A percentile compares a stretch with the other conserved stretches of the same genome.
These are phyloP conservation scores for Saccharomyces hybrid DNA, from an alignment of 1,139 yeast genomes.

Conservation along the genomic window DNA sequence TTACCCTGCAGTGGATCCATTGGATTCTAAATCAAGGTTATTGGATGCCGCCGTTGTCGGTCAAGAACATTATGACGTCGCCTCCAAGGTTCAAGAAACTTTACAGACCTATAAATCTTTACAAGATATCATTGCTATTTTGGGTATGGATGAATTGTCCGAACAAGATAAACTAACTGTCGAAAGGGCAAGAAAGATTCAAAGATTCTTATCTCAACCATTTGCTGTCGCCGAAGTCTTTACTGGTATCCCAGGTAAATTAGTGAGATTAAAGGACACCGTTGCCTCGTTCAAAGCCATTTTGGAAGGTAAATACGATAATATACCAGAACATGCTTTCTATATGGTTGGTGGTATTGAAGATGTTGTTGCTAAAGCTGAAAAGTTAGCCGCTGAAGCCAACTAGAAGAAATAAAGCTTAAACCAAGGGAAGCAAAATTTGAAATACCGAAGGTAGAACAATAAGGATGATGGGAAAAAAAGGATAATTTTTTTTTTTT, in stretches of 20 bases:
- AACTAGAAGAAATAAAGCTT: slow-evolving; percentile 37
- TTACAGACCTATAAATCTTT: slow-evolving; percentile 99
- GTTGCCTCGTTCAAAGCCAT: slow-evolving; percentile 92
- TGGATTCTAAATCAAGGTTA: slow-evolving; percentile 98
- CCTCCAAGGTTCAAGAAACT: slow-evolving; percentile 93
- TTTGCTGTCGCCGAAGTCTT: slow-evolving; percentile 99
- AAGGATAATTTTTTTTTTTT: too few species aligned
- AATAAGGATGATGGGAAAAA: not conserved
- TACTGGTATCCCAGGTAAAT: slow-evolving; percentile 98
- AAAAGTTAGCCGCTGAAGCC: slow-evolving; percentile 93
- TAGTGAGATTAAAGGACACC: slow-evolving; percentile 95
- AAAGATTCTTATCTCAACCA: slow-evolving; percentile 99
- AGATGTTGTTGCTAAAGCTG: slow-evolving; percentile 97
- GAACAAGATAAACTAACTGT: slow-evolving; percentile 98
- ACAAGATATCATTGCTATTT: slow-evolving; percentile 99
- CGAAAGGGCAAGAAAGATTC: slow-evolving; percentile 99
- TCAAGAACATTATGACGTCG: slow-evolving; percentile 96
- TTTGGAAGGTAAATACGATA: slow-evolving; percentile 96
- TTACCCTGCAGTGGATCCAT: slow-evolving; percentile 99
- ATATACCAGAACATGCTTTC: slow-evolving; percentile 98
- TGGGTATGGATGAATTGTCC: slow-evolving; percentile 99
- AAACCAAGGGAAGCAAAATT: not conserved
- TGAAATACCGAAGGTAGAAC: not conserved
- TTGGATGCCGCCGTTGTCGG: slow-evolving; percentile 96
- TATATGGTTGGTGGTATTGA: slow-evolving; percentile 99